Evolutionary conservation across 257 asterid genomes (phyloP).

Genomic region (Craterostigma plantagineum): DNA sequence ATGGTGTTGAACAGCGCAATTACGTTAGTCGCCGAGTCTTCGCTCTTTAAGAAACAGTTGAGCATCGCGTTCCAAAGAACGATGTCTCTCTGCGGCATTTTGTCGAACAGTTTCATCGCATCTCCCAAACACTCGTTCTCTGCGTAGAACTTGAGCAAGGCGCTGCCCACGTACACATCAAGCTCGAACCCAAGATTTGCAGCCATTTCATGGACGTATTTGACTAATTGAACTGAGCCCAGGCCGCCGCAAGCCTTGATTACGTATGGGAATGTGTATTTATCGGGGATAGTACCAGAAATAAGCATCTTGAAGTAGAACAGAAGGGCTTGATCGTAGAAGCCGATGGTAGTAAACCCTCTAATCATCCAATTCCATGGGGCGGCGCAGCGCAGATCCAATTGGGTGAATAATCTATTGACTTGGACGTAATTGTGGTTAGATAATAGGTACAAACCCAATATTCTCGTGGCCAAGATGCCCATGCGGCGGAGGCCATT

Average conservation of each 20-base stretch:
- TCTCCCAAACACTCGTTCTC: conserved; percentile 40
- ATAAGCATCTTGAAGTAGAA: conserved; percentile 68
- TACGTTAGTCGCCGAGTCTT: conserved; percentile 22
- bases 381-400: conserved; percentile 57
- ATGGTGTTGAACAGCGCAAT: conserved; percentile 39
- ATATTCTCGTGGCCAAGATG: conserved; percentile 51
- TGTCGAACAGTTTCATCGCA: conserved; percentile 56
- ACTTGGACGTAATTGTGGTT: conserved; percentile 31
- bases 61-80: conserved; percentile 82
- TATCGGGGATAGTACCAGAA: conserved; percentile 74
- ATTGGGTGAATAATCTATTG: conserved; percentile 48
- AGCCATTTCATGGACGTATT: conserved; percentile 29
- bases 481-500: conserved; percentile 56
- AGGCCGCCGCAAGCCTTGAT: conserved; percentile 70
- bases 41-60: conserved; percentile 36
- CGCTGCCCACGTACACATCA: conserved; percentile 75
- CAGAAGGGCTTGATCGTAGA: conserved; percentile 35
- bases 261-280: conserved; percentile 71
- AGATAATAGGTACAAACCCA: conserved; percentile 58
- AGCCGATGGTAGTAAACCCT: conserved; percentile 52
- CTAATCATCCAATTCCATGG: conserved; percentile 99
- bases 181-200: conserved; percentile 35
- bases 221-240: conserved; percentile 30
- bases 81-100: conserved; percentile 49
- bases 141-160: conserved; percentile 53